Conservation (phyloP, 1,284 basidiomycete genomes). For the Tilletiaria anomala region DNA sequence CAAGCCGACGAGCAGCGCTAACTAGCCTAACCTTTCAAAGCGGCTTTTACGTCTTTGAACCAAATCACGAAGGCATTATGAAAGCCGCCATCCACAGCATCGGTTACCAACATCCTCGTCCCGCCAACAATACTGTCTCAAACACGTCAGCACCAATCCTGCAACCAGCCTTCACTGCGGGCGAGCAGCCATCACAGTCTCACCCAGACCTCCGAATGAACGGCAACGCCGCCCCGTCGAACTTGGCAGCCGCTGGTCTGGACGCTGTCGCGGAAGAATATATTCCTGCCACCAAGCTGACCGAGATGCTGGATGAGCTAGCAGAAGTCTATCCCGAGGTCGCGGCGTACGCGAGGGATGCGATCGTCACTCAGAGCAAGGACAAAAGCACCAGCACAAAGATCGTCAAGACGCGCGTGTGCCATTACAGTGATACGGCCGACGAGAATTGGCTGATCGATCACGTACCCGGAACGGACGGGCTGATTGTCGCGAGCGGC, state of each 20-base stretch:
- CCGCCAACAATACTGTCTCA: slow-evolving; percentile 10
- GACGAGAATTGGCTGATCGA: slow-evolving; percentile 45
- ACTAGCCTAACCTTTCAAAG: too few relatives aligned
- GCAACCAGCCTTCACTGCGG: background rate
- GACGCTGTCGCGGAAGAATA: background rate
- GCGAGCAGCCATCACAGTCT: background rate
- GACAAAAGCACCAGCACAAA: background rate
- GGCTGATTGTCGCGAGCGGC: slow-evolving; percentile 43
- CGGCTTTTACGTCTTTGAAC: slow-evolving; percentile 46
- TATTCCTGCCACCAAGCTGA: slow-evolving; percentile 50
- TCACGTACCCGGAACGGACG: slow-evolving; percentile 40
- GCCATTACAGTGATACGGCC: slow-evolving; percentile 53
- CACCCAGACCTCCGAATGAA: background rate
- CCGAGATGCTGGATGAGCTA: slow-evolving; percentile 47
- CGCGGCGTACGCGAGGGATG: slow-evolving; percentile 39
- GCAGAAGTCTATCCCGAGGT: slow-evolving; percentile 57
- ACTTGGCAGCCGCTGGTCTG: background rate
- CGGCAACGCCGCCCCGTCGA: background rate
- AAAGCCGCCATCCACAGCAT: slow-evolving; percentile 58
- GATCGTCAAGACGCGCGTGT: slow-evolving; percentile 57
- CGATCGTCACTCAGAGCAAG: background rate
- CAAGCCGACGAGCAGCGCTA: too few relatives aligned
- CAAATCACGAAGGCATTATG: slow-evolving; percentile 53
- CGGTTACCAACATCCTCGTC: slow-evolving; percentile 50
- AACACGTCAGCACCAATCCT: slow-evolving; percentile 1